phyloP scores from a whole-genome alignment of 2,329 filamentous ascomycete species.

The Colletotrichum acutatum region DNA sequence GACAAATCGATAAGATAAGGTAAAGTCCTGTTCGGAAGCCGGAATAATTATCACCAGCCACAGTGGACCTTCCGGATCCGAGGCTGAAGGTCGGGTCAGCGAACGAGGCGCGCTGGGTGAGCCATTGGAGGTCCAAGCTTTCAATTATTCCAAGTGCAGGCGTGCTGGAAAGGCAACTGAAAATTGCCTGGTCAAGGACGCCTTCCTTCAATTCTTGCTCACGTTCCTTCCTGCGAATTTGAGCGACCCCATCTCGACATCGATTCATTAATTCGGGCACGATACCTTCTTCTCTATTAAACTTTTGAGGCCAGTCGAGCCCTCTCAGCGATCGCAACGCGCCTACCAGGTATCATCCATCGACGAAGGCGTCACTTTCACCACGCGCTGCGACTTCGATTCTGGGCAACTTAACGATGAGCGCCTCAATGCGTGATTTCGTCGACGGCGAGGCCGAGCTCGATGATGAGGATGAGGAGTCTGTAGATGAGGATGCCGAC shows the following conservation, averaged over 20 bases:
- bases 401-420: slow-evolving; percentile 57
- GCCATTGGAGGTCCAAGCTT: slow-evolving; percentile 31
- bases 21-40: neutral
- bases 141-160: slow-evolving; percentile 27
- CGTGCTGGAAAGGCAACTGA: slow-evolving; percentile 22
- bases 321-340: neutral
- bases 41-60: slow-evolving; percentile 1
- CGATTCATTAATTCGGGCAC: neutral
- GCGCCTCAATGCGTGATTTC: slow-evolving; percentile 75
- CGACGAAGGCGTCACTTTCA: slow-evolving; percentile 8
- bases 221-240: neutral
- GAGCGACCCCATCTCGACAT: neutral
- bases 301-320: neutral
- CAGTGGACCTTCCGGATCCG: neutral
- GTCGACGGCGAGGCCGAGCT: slow-evolving; percentile 88
- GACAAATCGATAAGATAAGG: slow-evolving; percentile 32
- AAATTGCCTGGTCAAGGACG: slow-evolving; percentile 30
- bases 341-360: neutral
- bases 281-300: neutral
- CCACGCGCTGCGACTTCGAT: slow-evolving; percentile 1
- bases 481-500: slow-evolving; percentile 79
- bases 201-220: slow-evolving; percentile 7
- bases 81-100: slow-evolving; percentile 28
- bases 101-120: slow-evolving; percentile 18
- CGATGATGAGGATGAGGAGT: slow-evolving; percentile 86